phyloP scores from a whole-genome alignment of 1,284 basidiomycete species.

The Anthracocystis panici-leucophaei region DNA sequence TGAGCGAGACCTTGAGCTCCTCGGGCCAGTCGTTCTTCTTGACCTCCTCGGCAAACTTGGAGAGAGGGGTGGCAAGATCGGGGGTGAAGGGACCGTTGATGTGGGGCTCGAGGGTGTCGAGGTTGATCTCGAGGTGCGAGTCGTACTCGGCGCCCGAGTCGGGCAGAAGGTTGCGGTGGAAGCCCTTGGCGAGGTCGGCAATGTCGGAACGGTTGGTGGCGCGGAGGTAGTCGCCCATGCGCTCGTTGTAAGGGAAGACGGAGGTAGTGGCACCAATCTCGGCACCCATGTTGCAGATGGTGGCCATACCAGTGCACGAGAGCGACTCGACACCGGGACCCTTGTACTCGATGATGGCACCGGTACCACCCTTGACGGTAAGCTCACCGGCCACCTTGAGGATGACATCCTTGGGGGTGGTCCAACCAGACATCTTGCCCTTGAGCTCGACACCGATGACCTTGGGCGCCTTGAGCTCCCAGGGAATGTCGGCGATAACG shows the following conservation, averaged over 20 bases:
- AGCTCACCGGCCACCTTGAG: constrained; percentile 69
- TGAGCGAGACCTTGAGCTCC: constrained; percentile 96
- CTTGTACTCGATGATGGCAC: constrained; percentile 70
- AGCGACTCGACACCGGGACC: constrained; percentile 87
- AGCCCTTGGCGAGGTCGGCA: constrained; percentile 87
- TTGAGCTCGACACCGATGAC: constrained; percentile 97
- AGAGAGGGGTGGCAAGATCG: constrained; percentile 75
- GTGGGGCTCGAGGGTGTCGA: constrained; percentile 96
- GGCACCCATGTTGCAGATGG: constrained; percentile 99
- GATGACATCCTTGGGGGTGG: constrained; percentile 82
- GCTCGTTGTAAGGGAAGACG: constrained; percentile 96
- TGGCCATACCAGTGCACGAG: constrained; percentile 99
- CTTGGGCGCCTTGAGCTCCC: constrained; percentile 99
- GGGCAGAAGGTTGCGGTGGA: constrained; percentile 90
- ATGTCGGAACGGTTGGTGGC: constrained; percentile 92
- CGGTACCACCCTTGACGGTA: constrained; percentile 70
- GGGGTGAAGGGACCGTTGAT: constrained; percentile 94
- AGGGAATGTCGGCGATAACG: constrained; percentile 96
- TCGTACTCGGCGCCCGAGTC: constrained; percentile 94
- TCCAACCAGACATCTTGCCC: constrained; percentile 96
- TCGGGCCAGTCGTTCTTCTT: constrained; percentile 97
- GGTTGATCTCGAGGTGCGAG: constrained; percentile 92
- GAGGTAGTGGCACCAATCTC: constrained; percentile 99
- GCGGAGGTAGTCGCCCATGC: constrained; percentile 91
- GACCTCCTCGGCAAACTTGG: constrained; percentile 90